Percentiles rank a stretch among this genome's conserved stretches.
These are phyloP conservation scores for Sclerotinia subarctica DNA, from an alignment of 2,329 filamentous ascomycete genomes.

Conservation along the genomic window DNA sequence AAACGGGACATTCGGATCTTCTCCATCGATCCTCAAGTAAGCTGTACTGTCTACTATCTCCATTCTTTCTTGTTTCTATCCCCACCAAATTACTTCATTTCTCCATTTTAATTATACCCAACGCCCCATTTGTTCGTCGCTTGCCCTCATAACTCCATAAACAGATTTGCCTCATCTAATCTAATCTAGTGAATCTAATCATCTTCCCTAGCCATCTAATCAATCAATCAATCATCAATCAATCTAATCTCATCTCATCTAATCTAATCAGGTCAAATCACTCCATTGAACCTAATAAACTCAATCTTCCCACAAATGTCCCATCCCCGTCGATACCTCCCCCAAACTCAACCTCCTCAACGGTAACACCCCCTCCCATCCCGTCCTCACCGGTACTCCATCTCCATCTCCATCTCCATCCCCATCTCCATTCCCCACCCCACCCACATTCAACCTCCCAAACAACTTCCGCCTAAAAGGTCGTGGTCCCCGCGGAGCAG, in stretches of 20 bases:
- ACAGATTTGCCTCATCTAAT: no score
- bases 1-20: no score
- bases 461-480: slow-evolving; percentile 12
- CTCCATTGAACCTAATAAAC: background rate
- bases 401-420: background rate
- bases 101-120: no score
- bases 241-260: background rate
- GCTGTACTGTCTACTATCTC: no score
- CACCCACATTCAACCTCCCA: background rate
- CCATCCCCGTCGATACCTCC: slow-evolving; percentile 26
- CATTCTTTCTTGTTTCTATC: no score
- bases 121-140: no score
- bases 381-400: background rate
- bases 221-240: background rate
- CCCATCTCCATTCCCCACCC: background rate
- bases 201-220: background rate
- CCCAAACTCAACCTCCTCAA: slow-evolving; percentile 32
- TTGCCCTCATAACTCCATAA: no score
- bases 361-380: slow-evolving; percentile 4
- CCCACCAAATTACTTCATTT: no score
- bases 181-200: no score
- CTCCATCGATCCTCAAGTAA: no score
- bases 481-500: slow-evolving; percentile 2
- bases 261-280: background rate
- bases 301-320: slow-evolving; percentile 26